Base-by-base conservation (phyloP, 2,329 filamentous ascomycete species). In the Neocatenulostroma microsporum region DNA sequence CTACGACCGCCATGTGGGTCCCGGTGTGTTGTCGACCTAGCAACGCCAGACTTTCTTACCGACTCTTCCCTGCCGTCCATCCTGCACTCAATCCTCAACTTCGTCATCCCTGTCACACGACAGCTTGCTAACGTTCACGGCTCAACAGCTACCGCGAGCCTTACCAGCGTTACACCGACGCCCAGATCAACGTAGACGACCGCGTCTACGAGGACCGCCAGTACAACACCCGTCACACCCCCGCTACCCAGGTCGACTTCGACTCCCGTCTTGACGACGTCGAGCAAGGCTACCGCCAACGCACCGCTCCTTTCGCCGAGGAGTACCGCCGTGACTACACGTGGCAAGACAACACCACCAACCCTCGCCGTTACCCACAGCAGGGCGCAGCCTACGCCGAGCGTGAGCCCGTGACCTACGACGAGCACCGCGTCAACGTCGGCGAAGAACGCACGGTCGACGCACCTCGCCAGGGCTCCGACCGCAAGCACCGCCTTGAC, bases 111-210 rank as follows among this genome's bases (percentile, higher is more conserved):
- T 36, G 26, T 40, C 30, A 41, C 35, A 30, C 27, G 3, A 19
- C 34, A 30, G 39, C 44, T 42, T 38, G 43, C 48, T 52, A 45
- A 51, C 46, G 36, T 34, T 32, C 21, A 34, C 37, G 36, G 27
- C 27, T 17, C 28, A 38, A 36, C 60, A 78, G 74, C 58, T 76
- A 76, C 62, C 69, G 67, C 56, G 67, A 70, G 60, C 66, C 71
- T 48, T 66, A 68, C 62, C 63, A 64, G 55, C 67, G 67, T 45
- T 78, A 76, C 68, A 67, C 72, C 56, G 75, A 81, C 62, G 72
- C 75, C 62, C 75, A 77, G 61, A 66, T 84, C 62, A 76, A 84
- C 65, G 68, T 79, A 58, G 72, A 83, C 62, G 70, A 69, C 55
- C 59, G 54, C 40, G 47, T 53, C 41, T 61, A 60, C 58, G 66